Conservation (phyloP, 768 basidiomycete species). For the Psilocybe subaeruginosa region DNA sequence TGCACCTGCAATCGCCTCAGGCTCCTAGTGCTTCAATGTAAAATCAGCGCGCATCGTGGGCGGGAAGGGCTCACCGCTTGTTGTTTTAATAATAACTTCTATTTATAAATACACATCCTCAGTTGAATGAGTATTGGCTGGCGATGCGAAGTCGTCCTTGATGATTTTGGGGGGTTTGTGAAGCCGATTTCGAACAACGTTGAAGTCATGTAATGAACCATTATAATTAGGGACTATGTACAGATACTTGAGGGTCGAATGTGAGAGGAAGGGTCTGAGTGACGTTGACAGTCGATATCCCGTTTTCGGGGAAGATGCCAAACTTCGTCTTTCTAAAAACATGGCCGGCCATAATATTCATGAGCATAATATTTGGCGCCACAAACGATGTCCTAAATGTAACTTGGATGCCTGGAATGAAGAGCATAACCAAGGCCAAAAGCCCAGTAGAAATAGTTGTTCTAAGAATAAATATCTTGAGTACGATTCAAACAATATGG, state of each 20-base stretch:
- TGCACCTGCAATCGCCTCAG: too few relatives aligned
- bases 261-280: background rate
- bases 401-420: background rate
- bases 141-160: too few relatives aligned
- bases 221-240: too few relatives aligned
- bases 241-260: background rate
- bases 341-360: slow-evolving; percentile 17
- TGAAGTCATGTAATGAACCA: too few relatives aligned
- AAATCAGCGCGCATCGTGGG: too few relatives aligned
- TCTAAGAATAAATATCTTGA: background rate
- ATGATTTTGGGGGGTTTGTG: too few relatives aligned
- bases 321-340: slow-evolving; percentile 15
- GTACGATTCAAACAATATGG: background rate
- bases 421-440: background rate
- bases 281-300: background rate
- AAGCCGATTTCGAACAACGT: too few relatives aligned
- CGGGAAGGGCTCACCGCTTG: too few relatives aligned
- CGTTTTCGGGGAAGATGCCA: slow-evolving; percentile 3
- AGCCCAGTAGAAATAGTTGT: background rate
- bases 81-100: too few relatives aligned
- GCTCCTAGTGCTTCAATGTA: too few relatives aligned
- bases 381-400: background rate
- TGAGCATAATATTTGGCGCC: slow-evolving; percentile 8
- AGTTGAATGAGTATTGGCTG: too few relatives aligned
- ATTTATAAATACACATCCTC: too few relatives aligned